These are phyloP conservation scores for Aspergillus mulundensis DNA, from an alignment of 495 filamentous ascomycete genomes.

Conservation along the genomic window DNA sequence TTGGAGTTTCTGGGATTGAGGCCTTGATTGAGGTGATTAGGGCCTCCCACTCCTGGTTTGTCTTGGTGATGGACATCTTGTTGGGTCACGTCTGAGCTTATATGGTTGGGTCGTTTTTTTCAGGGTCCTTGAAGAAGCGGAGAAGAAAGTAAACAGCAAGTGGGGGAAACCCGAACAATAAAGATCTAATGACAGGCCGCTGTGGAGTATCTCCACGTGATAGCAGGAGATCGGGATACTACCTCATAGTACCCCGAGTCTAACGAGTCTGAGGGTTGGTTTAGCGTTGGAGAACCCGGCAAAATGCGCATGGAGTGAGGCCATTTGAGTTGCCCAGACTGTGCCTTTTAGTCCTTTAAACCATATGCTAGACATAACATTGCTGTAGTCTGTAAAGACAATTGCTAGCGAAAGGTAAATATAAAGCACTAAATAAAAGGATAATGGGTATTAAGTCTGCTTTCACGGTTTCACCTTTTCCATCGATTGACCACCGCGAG, in stretches of 20 bases:
- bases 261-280: background rate
- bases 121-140: background rate
- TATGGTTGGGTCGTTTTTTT: background rate
- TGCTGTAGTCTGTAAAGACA: too few species aligned
- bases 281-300: background rate
- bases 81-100: too few species aligned
- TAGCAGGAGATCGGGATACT: background rate
- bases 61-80: constrained; percentile 24
- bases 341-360: too few species aligned
- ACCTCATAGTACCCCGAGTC: background rate
- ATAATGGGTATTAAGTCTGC: background rate
- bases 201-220: background rate
- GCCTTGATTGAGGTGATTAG: constrained; percentile 27
- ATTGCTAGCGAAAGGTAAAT: background rate
- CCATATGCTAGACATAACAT: too few species aligned
- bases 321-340: too few species aligned
- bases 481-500: too few species aligned
- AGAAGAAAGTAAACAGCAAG: background rate
- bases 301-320: too few species aligned
- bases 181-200: background rate
- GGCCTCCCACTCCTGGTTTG: constrained; percentile 35
- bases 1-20: constrained; percentile 22
- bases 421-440: background rate
- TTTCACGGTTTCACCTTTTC: too few species aligned
- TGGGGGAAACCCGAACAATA: background rate